Evolutionary conservation across 2,329 filamentous ascomycete species (phyloP).

Genomic region (Aureobasidium pullulans): DNA sequence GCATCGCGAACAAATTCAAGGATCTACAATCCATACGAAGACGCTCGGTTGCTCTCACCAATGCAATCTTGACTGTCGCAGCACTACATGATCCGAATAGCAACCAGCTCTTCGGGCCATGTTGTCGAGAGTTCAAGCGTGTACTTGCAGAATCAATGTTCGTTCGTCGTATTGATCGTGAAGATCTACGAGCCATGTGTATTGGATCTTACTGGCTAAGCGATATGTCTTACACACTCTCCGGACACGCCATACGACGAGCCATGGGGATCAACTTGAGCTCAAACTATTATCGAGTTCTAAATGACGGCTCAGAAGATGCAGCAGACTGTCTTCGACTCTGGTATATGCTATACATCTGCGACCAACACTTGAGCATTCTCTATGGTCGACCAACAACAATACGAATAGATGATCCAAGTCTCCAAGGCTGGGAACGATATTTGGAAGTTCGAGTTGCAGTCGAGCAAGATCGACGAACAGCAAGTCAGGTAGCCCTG

Average conservation of each 20-base stretch:
- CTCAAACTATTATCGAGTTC: constrained; percentile 35
- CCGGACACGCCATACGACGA: constrained; percentile 46
- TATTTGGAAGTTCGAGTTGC: constrained; percentile 47
- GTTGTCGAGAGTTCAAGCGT: constrained; percentile 51
- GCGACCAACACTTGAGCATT: constrained; percentile 59
- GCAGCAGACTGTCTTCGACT: constrained; percentile 49
- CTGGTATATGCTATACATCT: constrained; percentile 59
- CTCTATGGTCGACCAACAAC: constrained; percentile 53
- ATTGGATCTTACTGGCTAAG: constrained; percentile 57
- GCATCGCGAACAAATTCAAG: constrained; percentile 39
- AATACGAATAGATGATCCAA: constrained; percentile 47
- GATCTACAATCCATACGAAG: constrained; percentile 42
- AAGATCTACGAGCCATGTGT: constrained; percentile 53
- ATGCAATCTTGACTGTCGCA: constrained; percentile 50
- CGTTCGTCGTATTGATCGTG: constrained; percentile 45
- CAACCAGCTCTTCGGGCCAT: constrained; percentile 45
- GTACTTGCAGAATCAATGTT: constrained; percentile 52
- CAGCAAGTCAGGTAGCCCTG: constrained; percentile 52
- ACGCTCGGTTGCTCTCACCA: constrained; percentile 48
- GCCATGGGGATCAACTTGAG: constrained; percentile 36
- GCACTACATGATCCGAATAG: constrained; percentile 51
- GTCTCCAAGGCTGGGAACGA: constrained; percentile 51
- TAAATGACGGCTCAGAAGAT: constrained; percentile 34
- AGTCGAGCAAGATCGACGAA: constrained; percentile 48
- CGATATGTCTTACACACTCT: constrained; percentile 56